Base-by-base conservation (phyloP, 2,329 filamentous ascomycete species). In the Nigrograna mackinnonii region DNA sequence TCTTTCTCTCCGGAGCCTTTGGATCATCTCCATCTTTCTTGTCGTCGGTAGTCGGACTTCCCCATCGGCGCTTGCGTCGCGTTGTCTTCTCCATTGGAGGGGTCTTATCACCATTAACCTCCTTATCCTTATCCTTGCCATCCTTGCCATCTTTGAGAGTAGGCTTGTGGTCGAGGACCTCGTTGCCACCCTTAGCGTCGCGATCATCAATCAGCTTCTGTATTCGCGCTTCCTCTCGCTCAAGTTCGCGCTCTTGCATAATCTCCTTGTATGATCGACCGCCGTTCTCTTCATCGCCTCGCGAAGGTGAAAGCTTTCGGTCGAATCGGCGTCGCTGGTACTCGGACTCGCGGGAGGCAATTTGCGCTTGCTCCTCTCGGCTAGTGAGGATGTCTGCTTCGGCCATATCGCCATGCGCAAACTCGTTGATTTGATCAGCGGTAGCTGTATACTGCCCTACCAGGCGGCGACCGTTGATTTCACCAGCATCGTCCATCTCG, bases 391-490 rank as follows among this genome's bases (percentile, higher is more conserved):
- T 86, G 61, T 99, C 95, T 45, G 92, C 90, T 71, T 96, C 92
- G 66, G 95, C 92, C 19, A 92, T 89, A 32, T 89, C 91, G 41
- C 91, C 91, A 40, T 83, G 84, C 18, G 92, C 86, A 71, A 96
- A 95, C 72, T 99, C 94, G 66, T 96, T 89, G 64, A 99, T 91
- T 73, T 96, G 90, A 37, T 88, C 85, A 55, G 83, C 86, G 28
- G 91, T 92, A 19, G 94, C 94, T 24, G 94, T 99, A 72, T 99
- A 99, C 71, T 97, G 94, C 50, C 91, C 92, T 22, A 96, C 86
- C 47, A 99, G 78, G 46, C 89, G 83, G 60, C 87, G 83, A 56
- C 88, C 84, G 57, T 68, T 76, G 34, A 75, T 67, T n/a, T 76
- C 84, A 67, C 88, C 86, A 43, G 74, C 83, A 68, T 86, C 88